Base-by-base conservation (phyloP, 2,329 filamentous ascomycete genomes). In the Clarireedia hainanense region DNA sequence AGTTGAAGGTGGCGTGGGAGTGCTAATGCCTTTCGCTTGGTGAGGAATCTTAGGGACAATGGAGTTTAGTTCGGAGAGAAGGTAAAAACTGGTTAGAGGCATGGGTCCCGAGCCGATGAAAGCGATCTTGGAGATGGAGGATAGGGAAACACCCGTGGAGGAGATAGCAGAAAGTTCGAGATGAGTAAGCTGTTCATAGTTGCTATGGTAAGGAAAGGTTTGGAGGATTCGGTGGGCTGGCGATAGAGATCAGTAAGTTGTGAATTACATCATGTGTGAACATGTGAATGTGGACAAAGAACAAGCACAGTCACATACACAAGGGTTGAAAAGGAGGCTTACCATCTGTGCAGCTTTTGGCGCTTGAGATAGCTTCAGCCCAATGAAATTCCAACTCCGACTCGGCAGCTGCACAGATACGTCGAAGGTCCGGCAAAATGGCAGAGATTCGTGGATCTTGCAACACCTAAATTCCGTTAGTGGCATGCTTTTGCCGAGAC, bases 71-170 rank as follows among this genome's bases (percentile, higher is more conserved):
- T 67, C 62, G 1, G 69, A 61, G 14, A 72, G 58, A 2, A 79
- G 65, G 57, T 75, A 77, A 3, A 79, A 62, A 0, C 73, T 75
- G 0, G 76, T 78, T 15, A 80, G 61, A 0, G 77, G 77, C 1
- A 80, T 62, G 0, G 76, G 76, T 0, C 77, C 77, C 0, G 74
- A 77, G 12, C 77, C 77, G 4, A 80, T 70, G 60, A 80, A 78
- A 1, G 73, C 74, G 17, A 79, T 68, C 6, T 63, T 69, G 0
- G 56, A 57, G 0, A 71, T 70, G 2, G 61, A 49, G n/a, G 58
- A 15, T 0, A 62, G 58, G 2, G 69, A 61, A 17, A 72, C 20
- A 14, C 52, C 52, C 2, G 52, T 73, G 4, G 73, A 68, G 12
- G 66, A 58, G 4, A 79, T 66, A 7, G 73, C 69, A 24, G 67